Base-by-base conservation (phyloP, 2,329 filamentous ascomycete species). In the Cladosporium halotolerans region DNA sequence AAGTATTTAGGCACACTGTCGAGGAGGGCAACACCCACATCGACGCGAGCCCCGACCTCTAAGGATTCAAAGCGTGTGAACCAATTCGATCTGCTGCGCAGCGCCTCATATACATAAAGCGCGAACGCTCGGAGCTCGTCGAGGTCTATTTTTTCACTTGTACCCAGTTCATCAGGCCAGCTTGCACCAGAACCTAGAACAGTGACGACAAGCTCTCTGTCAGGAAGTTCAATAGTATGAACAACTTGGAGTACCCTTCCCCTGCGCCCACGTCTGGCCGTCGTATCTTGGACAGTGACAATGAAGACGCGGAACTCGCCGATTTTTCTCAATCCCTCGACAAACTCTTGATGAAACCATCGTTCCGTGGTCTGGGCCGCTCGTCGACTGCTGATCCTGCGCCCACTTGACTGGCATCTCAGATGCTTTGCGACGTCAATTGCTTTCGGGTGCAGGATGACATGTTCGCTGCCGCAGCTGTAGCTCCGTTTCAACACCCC, bases 301-400 rank as follows among this genome's bases (percentile, higher is more conserved):
- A 44, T 44, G 23, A 44, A 44, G n/a, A 44, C 41, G 11, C 41
- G 11, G 23, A 44, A 44, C 41, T 44, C 41, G 41, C 41, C 41
- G 11, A 32, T 16, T 31, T 28, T 19, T 5, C 18, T 11, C 10
- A 44, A 28, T 2, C n/a, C 41, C n/a, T 44, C 10, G 10, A 44
- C 23, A 34, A 34, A 34, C 32, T 34, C 32, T 34, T 34, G 32
- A 34, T 34, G 32, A 32, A 44, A 44, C 41, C 41, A 44, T 32
- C 41, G 41, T 44, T 32, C 41, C 23, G 41, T 44, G 23, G 11
- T n/a, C 23, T 44, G 41, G 18, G 41, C 41, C 9, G 23, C 41
- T 44, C 28, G 32, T 9, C 41, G 41, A 28, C 23, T 44, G 41
- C 41, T 44, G 18, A 28, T 44, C 41, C 41, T 44, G 8, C 41